phyloP scores from a whole-genome alignment of 2,329 filamentous ascomycete genomes.

The Uncinocarpus reesii region DNA sequence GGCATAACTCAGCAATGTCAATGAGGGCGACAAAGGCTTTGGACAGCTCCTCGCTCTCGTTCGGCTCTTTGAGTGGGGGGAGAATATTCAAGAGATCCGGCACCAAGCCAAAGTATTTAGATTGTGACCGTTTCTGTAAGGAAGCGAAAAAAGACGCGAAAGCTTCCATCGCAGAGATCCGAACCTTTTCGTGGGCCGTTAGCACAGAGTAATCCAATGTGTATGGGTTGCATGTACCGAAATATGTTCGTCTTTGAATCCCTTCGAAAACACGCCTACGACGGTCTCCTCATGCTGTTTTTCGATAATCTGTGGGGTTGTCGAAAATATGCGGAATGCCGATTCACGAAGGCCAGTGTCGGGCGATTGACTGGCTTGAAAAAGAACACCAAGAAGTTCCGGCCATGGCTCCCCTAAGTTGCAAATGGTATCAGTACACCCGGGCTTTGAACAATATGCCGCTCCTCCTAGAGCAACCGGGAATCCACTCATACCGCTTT shows the following conservation, averaged over 20 bases:
- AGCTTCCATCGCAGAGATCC: slow-evolving; percentile 88
- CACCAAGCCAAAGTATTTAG: slow-evolving; percentile 77
- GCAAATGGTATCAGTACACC: slow-evolving; percentile 10
- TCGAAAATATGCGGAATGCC: slow-evolving; percentile 89
- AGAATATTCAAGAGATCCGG: slow-evolving; percentile 90
- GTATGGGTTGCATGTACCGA: slow-evolving; percentile 42
- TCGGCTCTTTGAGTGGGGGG: slow-evolving; percentile 81
- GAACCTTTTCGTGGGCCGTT: slow-evolving; percentile 50
- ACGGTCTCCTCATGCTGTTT: slow-evolving; percentile 91
- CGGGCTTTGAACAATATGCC: not conserved
- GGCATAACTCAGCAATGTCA: slow-evolving; percentile 84
- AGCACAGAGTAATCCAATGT: slow-evolving; percentile 11
- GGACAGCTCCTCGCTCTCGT: slow-evolving; percentile 82
- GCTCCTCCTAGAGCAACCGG: not conserved
- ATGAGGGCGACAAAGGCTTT: slow-evolving; percentile 85
- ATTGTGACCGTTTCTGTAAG: slow-evolving; percentile 74
- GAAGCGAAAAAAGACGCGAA: slow-evolving; percentile 94
- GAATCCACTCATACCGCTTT: slow-evolving; percentile 57
- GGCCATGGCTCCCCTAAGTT: slow-evolving; percentile 69
- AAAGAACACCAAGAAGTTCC: slow-evolving; percentile 74
- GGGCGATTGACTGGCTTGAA: slow-evolving; percentile 77
- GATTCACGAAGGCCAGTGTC: slow-evolving; percentile 80
- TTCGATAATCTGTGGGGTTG: slow-evolving; percentile 90
- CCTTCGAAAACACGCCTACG: slow-evolving; percentile 73
- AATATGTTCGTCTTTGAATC: slow-evolving; percentile 81